Conservation (phyloP, 1,139 yeast genomes). For the Diutina siamensis region DNA sequence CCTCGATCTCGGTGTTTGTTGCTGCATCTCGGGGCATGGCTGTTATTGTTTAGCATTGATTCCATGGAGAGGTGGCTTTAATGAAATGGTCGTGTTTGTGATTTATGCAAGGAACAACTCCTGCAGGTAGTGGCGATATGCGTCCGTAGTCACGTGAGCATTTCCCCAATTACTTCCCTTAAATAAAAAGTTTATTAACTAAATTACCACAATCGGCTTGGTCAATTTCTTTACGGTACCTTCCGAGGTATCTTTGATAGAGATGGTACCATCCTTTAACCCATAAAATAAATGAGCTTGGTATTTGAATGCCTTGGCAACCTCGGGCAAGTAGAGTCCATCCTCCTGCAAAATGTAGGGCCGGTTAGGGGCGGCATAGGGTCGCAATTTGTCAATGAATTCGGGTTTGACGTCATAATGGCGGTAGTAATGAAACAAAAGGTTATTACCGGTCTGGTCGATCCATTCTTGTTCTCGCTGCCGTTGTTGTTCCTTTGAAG, state of each 20-base stretch:
- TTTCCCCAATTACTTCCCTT: too few relatives aligned
- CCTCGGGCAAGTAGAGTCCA: constrained; percentile 14
- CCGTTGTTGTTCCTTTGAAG: constrained; percentile 18
- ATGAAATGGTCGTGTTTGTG: too few relatives aligned
- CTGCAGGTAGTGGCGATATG: too few relatives aligned
- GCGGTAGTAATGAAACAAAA: constrained; percentile 17
- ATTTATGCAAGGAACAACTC: too few relatives aligned
- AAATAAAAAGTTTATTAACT: not conserved
- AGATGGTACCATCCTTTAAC: constrained; percentile 12
- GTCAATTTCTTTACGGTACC: not conserved
- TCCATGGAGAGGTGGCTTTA: too few relatives aligned
- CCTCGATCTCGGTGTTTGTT: too few relatives aligned
- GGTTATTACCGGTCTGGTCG: constrained; percentile 14
- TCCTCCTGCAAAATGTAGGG: constrained; percentile 18
- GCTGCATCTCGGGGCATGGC: too few relatives aligned
- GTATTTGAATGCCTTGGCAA: constrained; percentile 15
- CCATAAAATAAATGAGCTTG: constrained; percentile 19
- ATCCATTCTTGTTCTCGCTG: constrained; percentile 20
- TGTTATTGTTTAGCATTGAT: too few relatives aligned
- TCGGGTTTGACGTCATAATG: constrained; percentile 14
- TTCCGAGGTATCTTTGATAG: not conserved
- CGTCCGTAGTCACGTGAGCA: not conserved
- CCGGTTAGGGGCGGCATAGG: constrained; percentile 16
- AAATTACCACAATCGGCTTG: not conserved
- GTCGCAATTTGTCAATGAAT: constrained; percentile 16